Base-by-base conservation (phyloP, 2,329 filamentous ascomycete genomes). In the Spiromastix sp. region DNA sequence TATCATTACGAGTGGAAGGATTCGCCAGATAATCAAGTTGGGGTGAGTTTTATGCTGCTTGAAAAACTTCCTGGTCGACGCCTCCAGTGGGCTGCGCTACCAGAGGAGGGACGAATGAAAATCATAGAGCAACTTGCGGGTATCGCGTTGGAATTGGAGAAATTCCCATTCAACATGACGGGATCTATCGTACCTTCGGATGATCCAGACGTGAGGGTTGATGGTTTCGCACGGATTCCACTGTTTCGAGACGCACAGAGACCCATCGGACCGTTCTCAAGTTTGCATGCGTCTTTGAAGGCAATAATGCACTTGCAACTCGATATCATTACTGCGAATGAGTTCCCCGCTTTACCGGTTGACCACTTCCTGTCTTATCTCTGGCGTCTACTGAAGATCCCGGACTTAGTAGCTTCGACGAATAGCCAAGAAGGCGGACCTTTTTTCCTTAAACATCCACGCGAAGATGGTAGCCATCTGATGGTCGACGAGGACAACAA, bases 361-460 rank as follows among this genome's bases (percentile, higher is more conserved):
- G 24, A 18, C 24, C 22, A 34, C 22, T 34, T 34, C 24, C 32
- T 34, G 16, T 34, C 32, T 26, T 34, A 34, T 10, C 32, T 34
- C 19, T 34, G 32, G 32, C 32, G 32, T 18, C 18, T 34, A 5
- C 22, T 27, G 24, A 34, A 12, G 24, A 34, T 34, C 15, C 24
- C 22, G 3, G 32, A 34, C 15, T 22, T 34, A 7, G 24, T 34
- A 5, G 22, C 15, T 12, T 26, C 22, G 24, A 28, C 24, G 13
- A 28, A 34, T 7, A 34, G 32, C 32, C 12, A 26, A 11, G 32
- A 34, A 20, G 32, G 32, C n/a, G 32, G 32, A 1, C 32, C 32
- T 13, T 34, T 34, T 26, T 34, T 27, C 18, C 24, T 34, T 8
- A 27, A 28, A 9, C 32, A 28, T 22, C 29, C 29, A n/a, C 29